Percentiles rank a stretch among this genome's conserved stretches.
phyloP scores from a whole-genome alignment of 2,329 filamentous ascomycete species.

The Aspergillus floridensis region DNA sequence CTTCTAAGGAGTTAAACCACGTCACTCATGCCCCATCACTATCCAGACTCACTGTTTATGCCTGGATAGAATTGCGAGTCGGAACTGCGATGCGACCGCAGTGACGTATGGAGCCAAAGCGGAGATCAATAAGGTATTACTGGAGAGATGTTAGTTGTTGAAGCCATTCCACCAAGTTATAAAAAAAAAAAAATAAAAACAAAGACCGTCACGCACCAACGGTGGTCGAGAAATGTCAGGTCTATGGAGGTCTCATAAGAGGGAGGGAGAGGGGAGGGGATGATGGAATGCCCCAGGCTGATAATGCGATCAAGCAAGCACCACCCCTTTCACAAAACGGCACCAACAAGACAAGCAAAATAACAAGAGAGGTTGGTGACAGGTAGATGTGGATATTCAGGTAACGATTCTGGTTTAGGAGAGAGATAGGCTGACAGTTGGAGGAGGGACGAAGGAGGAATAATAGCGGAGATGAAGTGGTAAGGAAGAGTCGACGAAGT shows the following conservation, averaged over 20 bases:
- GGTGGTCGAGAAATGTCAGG: background rate
- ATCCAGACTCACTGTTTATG: background rate
- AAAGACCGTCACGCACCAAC: background rate
- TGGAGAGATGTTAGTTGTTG: background rate
- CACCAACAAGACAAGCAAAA: background rate
- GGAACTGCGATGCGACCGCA: background rate
- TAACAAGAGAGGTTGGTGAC: background rate
- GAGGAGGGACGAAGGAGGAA: background rate
- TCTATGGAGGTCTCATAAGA: background rate
- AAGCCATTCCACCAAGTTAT: background rate
- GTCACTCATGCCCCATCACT: background rate
- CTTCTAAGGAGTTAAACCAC: background rate
- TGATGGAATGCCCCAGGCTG: constrained; percentile 6
- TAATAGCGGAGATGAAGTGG: constrained; percentile 5
- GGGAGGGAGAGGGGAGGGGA: background rate
- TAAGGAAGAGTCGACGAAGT: background rate
- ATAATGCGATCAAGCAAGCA: background rate
- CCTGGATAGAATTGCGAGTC: background rate
- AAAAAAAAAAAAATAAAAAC: background rate
- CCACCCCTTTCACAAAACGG: background rate
- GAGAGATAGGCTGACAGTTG: background rate
- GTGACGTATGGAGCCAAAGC: background rate
- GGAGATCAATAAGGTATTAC: background rate
- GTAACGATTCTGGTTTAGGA: background rate
- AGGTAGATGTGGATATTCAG: background rate